These are phyloP conservation scores for Inga laurina DNA, from an alignment of 306 rosid species.

Conservation along the genomic window DNA sequence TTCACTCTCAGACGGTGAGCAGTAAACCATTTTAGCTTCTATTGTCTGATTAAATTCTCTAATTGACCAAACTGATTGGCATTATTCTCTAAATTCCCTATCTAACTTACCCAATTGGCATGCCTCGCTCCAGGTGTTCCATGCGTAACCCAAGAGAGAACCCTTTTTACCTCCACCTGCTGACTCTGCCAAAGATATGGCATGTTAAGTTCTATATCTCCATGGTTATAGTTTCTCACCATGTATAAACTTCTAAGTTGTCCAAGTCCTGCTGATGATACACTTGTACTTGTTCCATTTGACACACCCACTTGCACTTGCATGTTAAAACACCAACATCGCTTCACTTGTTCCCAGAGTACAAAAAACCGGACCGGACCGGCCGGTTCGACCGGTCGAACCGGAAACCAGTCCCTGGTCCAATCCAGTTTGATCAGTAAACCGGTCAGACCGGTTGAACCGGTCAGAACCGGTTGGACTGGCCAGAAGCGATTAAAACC, in stretches of 20 bases:
- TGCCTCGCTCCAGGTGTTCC: background rate
- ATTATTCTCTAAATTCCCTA: background rate
- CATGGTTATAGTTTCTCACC: background rate
- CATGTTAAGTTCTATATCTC: background rate
- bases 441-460: too few species aligned
- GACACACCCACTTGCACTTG: too few species aligned
- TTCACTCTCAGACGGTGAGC: constrained; percentile 43
- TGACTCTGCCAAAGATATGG: constrained; percentile 2
- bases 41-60: constrained; percentile 22
- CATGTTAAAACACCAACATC: too few species aligned
- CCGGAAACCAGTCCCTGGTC: too few species aligned
- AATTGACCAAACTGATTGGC: background rate
- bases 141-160: background rate
- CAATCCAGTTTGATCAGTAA: too few species aligned
- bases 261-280: background rate
- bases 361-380: too few species aligned
- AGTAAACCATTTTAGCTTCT: too few species aligned
- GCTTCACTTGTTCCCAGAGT: too few species aligned
- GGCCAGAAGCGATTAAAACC: too few species aligned
- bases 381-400: too few species aligned
- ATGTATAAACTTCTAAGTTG: background rate
- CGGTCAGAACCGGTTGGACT: too few species aligned
- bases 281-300: too few species aligned
- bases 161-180: background rate
- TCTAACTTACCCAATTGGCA: constrained; percentile 1